These are phyloP conservation scores for Wickerhamomyces sp. DNA, from an alignment of 1,139 yeast species.

Conservation along the genomic window DNA sequence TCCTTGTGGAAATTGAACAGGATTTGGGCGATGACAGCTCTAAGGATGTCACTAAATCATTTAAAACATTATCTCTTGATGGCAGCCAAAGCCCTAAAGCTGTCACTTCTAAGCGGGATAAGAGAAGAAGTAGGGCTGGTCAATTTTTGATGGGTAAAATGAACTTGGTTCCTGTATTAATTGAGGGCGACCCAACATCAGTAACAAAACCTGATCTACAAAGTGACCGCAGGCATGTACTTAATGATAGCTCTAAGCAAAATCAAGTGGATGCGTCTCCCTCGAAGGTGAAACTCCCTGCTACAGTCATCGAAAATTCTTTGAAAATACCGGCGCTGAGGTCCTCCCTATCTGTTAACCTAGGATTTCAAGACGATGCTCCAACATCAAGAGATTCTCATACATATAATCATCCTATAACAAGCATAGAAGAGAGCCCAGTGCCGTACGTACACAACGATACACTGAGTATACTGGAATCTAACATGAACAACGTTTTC, in stretches of 20 bases:
- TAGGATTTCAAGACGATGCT: neutral
- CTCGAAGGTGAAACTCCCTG: slow-evolving; percentile 1
- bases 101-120: slow-evolving; percentile 12
- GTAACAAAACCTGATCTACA: slow-evolving; percentile 22
- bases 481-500: slow-evolving; percentile 3
- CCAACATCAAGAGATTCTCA: slow-evolving; percentile 2
- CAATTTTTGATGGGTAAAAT: slow-evolving; percentile 32
- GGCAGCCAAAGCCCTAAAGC: slow-evolving; percentile 2
- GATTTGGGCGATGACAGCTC: slow-evolving; percentile 5
- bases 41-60: slow-evolving; percentile 13
- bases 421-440: slow-evolving; percentile 4
- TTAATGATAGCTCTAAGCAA: slow-evolving; percentile 9
- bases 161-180: slow-evolving; percentile 35
- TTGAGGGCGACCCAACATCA: slow-evolving; percentile 33
- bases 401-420: neutral
- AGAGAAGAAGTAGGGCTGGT: slow-evolving; percentile 27
- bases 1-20: slow-evolving; percentile 16
- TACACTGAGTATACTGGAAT: slow-evolving; percentile 12
- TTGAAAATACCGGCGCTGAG: slow-evolving; percentile 5
- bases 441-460: slow-evolving; percentile 12
- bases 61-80: slow-evolving; percentile 21
- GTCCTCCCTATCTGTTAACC: neutral
- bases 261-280: slow-evolving; percentile 12
- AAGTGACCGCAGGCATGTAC: slow-evolving; percentile 3
- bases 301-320: neutral